Evolutionary conservation across 257 asterid species (phyloP).

Genomic region (Primulina huaijiensis): DNA sequence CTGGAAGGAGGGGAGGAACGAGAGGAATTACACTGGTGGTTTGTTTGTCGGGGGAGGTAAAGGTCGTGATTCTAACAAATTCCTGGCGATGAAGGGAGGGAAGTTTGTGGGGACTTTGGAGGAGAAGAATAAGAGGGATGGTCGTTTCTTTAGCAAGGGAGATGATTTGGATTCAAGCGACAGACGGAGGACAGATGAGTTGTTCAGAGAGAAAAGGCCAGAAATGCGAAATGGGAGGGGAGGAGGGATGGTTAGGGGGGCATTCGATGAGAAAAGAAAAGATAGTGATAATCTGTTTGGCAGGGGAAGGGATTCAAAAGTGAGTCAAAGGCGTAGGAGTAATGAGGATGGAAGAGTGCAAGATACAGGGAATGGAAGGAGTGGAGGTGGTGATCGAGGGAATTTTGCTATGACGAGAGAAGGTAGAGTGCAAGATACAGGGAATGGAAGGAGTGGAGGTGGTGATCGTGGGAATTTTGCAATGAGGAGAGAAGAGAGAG

Average conservation of each 20-base stretch:
- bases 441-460: constrained; percentile 16
- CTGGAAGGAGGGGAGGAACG: constrained; percentile 17
- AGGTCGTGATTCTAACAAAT: constrained; percentile 30
- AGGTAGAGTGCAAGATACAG: constrained; percentile 18
- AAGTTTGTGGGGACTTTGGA: constrained; percentile 30
- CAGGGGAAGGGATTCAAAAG: constrained; percentile 5
- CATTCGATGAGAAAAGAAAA: constrained; percentile 5
- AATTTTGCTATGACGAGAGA: constrained; percentile 30
- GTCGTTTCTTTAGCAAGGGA: constrained; percentile 29
- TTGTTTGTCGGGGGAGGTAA: constrained; percentile 37
- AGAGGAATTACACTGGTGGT: constrained; percentile 23
- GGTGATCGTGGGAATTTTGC: background rate
- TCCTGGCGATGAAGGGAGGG: constrained; percentile 37
- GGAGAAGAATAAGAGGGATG: constrained; percentile 25
- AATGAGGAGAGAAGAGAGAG: background rate
- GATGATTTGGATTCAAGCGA: constrained; percentile 10
- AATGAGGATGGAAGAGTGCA: background rate
- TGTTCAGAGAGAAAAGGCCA: constrained; percentile 31
- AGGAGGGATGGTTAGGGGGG: constrained; percentile 21
- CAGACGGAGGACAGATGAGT: constrained; percentile 24
- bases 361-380: constrained; percentile 23
- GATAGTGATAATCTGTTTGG: background rate
- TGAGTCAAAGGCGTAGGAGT: constrained; percentile 3
- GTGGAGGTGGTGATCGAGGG: constrained; percentile 35
- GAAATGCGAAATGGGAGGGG: constrained; percentile 29